Evolutionary conservation across 225 moss, liverwort and hornwort species (phyloP).

Genomic region (Anthoceros angustus): DNA sequence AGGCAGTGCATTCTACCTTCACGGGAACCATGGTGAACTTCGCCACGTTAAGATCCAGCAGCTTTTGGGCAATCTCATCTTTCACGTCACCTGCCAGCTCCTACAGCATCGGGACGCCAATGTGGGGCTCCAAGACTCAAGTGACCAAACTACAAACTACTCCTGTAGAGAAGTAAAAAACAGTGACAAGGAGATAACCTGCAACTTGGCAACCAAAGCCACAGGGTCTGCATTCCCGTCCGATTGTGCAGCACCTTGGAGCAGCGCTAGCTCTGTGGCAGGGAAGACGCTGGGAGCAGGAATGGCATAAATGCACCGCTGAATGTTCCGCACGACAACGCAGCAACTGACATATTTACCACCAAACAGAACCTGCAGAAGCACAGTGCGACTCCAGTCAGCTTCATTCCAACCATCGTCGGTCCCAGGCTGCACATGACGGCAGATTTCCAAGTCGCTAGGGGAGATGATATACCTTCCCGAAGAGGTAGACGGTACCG

Average conservation of each 20-base stretch:
- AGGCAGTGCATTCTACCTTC: constrained; percentile 31
- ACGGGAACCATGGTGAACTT: constrained; percentile 80
- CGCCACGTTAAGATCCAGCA: constrained; percentile 58
- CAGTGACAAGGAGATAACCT: constrained; percentile 21
- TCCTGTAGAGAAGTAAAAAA: background rate
- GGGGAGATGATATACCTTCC: constrained; percentile 37
- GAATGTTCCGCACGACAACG: constrained; percentile 62
- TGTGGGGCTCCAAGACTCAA: background rate
- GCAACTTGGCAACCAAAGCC: constrained; percentile 46
- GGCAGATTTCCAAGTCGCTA: background rate
- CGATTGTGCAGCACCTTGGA: constrained; percentile 45
- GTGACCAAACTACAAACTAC: background rate
- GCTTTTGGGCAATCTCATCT: constrained; percentile 63
- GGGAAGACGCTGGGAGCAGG: constrained; percentile 52
- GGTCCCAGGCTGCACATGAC: no score
- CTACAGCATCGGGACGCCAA: constrained; percentile 18
- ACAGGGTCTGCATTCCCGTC: constrained; percentile 26
- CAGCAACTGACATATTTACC: constrained; percentile 71
- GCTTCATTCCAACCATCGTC: background rate
- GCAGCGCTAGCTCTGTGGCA: constrained; percentile 30
- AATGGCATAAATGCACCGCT: constrained; percentile 78
- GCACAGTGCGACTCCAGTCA: background rate
- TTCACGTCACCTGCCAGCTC: constrained; percentile 60
- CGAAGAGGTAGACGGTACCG: constrained; percentile 74
- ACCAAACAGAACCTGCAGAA: constrained; percentile 39